Evolutionary conservation across 345 rosid species (phyloP).

Genomic region (Toxicodendron radicans): DNA sequence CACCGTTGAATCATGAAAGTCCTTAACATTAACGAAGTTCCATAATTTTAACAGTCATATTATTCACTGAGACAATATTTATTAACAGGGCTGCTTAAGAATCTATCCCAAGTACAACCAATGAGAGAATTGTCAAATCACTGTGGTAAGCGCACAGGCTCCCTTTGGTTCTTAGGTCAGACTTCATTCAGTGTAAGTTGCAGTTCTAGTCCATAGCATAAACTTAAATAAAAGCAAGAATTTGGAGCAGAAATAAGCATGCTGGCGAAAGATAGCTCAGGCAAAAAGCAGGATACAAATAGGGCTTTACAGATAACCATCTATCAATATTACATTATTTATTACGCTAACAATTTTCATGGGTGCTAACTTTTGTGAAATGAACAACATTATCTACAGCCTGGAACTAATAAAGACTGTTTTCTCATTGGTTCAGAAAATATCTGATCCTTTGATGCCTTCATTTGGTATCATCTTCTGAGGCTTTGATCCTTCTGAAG

Average conservation of each 20-base stretch:
- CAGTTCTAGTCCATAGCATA: background rate
- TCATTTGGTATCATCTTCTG: conserved; percentile 28
- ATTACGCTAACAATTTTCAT: background rate
- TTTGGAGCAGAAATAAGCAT: background rate
- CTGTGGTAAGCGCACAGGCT: no score
- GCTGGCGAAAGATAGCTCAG: background rate
- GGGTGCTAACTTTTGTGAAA: background rate
- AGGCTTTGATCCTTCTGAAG: conserved; percentile 7
- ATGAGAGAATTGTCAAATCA: no score
- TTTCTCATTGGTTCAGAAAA: conserved; percentile 20
- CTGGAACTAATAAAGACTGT: conserved; percentile 43
- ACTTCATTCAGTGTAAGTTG: no score
- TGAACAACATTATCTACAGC: conserved; percentile 21
- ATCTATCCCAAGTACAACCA: no score
- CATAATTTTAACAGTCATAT: no score
- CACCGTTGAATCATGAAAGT: no score
- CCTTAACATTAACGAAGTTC: no score
- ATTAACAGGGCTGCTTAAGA: no score
- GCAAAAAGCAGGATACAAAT: background rate
- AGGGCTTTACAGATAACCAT: background rate
- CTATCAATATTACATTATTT: background rate
- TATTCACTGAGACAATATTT: no score
- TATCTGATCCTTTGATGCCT: conserved; percentile 19
- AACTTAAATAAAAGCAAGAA: background rate
- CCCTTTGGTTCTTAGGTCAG: no score